These are phyloP conservation scores for rapeseed (Brassica napus) DNA, from an alignment of 345 rosid genomes.

Conservation along the genomic window DNA sequence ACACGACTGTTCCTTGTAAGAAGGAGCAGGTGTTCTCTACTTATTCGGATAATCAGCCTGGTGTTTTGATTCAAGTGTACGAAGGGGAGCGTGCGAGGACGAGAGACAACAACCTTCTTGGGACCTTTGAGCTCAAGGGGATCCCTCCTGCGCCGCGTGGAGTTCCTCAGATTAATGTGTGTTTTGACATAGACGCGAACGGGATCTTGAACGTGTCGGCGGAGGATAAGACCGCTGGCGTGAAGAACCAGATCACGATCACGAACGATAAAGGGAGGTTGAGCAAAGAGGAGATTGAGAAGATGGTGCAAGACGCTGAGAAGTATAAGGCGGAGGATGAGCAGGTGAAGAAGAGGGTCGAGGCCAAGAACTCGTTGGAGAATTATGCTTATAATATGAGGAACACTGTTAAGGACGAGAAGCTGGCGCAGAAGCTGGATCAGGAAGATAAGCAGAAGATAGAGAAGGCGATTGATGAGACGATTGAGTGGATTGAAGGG, in stretches of 20 bases:
- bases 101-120: slow-evolving; percentile 52
- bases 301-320: slow-evolving; percentile 51
- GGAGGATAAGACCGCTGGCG: slow-evolving; percentile 53
- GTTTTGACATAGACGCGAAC: slow-evolving; percentile 47
- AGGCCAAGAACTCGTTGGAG: slow-evolving; percentile 48
- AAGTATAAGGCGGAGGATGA: slow-evolving; percentile 52
- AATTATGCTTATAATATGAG: slow-evolving; percentile 53
- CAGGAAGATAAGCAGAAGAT: slow-evolving; percentile 44
- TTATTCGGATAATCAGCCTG: slow-evolving; percentile 46
- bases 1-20: slow-evolving; percentile 50
- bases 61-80: slow-evolving; percentile 51
- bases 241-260: slow-evolving; percentile 51
- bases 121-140: slow-evolving; percentile 51
- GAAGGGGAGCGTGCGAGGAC: slow-evolving; percentile 56
- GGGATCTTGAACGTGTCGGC: slow-evolving; percentile 50
- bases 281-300: slow-evolving; percentile 52
- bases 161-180: slow-evolving; percentile 51
- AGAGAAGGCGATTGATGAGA: slow-evolving; percentile 44
- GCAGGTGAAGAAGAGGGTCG: slow-evolving; percentile 51
- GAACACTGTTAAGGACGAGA: slow-evolving; percentile 49
- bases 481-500: slow-evolving; percentile 49
- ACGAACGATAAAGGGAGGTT: slow-evolving; percentile 52
- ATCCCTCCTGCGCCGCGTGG: slow-evolving; percentile 57
- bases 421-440: slow-evolving; percentile 38
- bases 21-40: slow-evolving; percentile 52